These are phyloP conservation scores for Neohortaea acidophila DNA, from an alignment of 495 filamentous ascomycete genomes.

Conservation along the genomic window DNA sequence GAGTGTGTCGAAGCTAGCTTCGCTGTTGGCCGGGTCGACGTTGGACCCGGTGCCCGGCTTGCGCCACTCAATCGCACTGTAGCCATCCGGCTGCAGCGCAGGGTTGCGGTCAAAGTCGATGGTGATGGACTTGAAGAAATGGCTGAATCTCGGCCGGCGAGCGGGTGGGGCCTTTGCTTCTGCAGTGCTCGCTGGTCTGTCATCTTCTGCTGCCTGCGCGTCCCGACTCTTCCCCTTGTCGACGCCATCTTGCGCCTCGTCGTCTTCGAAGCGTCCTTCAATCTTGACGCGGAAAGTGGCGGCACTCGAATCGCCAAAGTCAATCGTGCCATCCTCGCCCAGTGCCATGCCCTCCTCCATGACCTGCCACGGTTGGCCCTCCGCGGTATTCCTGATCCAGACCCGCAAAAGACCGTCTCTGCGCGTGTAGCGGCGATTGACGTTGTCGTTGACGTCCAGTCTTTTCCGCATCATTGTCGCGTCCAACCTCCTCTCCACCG, in stretches of 20 bases:
- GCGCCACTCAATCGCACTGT: slow-evolving; percentile 55
- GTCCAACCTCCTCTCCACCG: slow-evolving; percentile 78
- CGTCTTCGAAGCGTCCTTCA: slow-evolving; percentile 50
- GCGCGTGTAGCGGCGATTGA: slow-evolving; percentile 61
- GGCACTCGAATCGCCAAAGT: slow-evolving; percentile 52
- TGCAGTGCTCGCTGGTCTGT: too few species aligned
- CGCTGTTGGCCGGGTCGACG: slow-evolving; percentile 21
- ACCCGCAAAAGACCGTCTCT: slow-evolving; percentile 46
- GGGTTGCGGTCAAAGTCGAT: slow-evolving; percentile 67
- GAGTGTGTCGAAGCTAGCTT: slow-evolving; percentile 73
- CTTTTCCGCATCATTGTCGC: slow-evolving; percentile 90
- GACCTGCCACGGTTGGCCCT: slow-evolving; percentile 84
- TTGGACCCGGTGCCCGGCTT: slow-evolving; percentile 39
- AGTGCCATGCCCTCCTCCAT: slow-evolving; percentile 26
- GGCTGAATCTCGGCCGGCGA: slow-evolving; percentile 53
- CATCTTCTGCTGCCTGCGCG: too few species aligned
- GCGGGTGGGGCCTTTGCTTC: slow-evolving; percentile 33
- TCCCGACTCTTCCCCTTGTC: slow-evolving; percentile 42
- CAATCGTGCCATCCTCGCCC: slow-evolving; percentile 55
- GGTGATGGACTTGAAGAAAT: slow-evolving; percentile 87
- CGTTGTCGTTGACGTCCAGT: slow-evolving; percentile 65
- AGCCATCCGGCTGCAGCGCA: slow-evolving; percentile 36
- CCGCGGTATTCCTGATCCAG: slow-evolving; percentile 90
- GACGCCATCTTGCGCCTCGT: slow-evolving; percentile 44
- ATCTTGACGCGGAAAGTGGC: slow-evolving; percentile 81